Evolutionary conservation across 805 yeast species (phyloP).

Genomic region (Wickerhamomyces chambardii): DNA sequence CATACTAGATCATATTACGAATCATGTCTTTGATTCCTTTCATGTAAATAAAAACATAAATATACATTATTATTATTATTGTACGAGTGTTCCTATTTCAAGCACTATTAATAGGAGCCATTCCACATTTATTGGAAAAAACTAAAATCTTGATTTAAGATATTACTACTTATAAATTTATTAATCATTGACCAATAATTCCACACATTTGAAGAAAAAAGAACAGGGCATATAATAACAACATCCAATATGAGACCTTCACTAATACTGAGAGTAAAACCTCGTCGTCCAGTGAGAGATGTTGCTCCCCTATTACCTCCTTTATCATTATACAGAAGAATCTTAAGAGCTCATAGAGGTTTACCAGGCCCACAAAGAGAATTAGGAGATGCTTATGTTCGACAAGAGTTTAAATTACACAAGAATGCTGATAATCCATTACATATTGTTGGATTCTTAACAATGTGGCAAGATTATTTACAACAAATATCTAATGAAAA

Average conservation of each 20-base stretch:
- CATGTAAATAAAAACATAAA: too few species aligned
- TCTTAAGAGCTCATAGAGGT: slow-evolving; percentile 68
- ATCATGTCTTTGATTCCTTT: too few species aligned
- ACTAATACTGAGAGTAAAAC: slow-evolving; percentile 5
- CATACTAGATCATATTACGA: too few species aligned
- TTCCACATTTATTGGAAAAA: too few species aligned
- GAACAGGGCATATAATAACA: not conserved
- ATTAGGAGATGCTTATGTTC: slow-evolving; percentile 86
- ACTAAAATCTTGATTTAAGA: too few species aligned
- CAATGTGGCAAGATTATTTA: slow-evolving; percentile 90
- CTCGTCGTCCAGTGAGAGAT: slow-evolving; percentile 10
- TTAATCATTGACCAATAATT: not conserved
- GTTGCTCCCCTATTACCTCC: slow-evolving; percentile 72
- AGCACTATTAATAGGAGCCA: too few species aligned
- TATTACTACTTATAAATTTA: too few species aligned
- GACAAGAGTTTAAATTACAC: slow-evolving; percentile 84
- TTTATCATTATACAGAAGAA: slow-evolving; percentile 63
- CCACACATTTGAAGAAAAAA: too few species aligned
- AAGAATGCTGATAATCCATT: slow-evolving; percentile 76
- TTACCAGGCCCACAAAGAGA: slow-evolving; percentile 65
- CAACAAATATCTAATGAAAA: slow-evolving; percentile 46
- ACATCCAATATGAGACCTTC: slow-evolving; percentile 7
- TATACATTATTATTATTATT: too few species aligned
- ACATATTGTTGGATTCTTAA: slow-evolving; percentile 86
- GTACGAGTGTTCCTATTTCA: too few species aligned